A percentile compares a stretch with the other conserved stretches of the same genome.
These are phyloP conservation scores for Scedosporium aurantiacum DNA, from an alignment of 2,329 filamentous ascomycete genomes.

Conservation along the genomic window DNA sequence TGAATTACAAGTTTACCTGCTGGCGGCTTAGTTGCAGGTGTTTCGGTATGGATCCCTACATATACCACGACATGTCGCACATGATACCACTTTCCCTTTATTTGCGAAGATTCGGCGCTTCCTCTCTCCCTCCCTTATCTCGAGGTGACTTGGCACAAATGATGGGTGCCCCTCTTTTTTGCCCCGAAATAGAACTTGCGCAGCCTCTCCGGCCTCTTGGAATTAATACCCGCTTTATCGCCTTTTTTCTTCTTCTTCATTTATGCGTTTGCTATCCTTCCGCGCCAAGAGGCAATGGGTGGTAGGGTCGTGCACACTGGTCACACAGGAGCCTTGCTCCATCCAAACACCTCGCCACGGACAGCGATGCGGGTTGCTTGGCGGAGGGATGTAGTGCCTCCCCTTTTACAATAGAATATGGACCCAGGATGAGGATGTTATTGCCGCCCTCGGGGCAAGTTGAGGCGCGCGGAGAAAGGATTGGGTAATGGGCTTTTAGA, in stretches of 20 bases:
- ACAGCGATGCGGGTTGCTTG: too few relatives aligned
- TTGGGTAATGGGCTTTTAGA: too few relatives aligned
- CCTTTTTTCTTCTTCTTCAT: constrained; percentile 1
- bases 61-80: constrained; percentile 5
- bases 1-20: neutral
- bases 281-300: too few relatives aligned
- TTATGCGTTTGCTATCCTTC: neutral
- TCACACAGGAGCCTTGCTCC: too few relatives aligned
- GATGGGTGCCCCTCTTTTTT: neutral
- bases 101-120: constrained; percentile 8
- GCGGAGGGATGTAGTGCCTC: too few relatives aligned
- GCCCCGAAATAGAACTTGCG: neutral
- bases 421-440: too few relatives aligned
- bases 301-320: too few relatives aligned
- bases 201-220: neutral
- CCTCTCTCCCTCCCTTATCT: constrained; percentile 7
- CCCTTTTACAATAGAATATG: too few relatives aligned
- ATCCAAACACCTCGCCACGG: too few relatives aligned
- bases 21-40: neutral
- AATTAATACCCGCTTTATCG: constrained; percentile 11
- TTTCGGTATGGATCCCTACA: neutral
- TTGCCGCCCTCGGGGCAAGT: too few relatives aligned
- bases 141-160: neutral
- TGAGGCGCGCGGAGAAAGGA: too few relatives aligned
- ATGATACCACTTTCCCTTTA: constrained; percentile 12